phyloP scores from a whole-genome alignment of 768 basidiomycete species.

The Termitomyces sp. region DNA sequence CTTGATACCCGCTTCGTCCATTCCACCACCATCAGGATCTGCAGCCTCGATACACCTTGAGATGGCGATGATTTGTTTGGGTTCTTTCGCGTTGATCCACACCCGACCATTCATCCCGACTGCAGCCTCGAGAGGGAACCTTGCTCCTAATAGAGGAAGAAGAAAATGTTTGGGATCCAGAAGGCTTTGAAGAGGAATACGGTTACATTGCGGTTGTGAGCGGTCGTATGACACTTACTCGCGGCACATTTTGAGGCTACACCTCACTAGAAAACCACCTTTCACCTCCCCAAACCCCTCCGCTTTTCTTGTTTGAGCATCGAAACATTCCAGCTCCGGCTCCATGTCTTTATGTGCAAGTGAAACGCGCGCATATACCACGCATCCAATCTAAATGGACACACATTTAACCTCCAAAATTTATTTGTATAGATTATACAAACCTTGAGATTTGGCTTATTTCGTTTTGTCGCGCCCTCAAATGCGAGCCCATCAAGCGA shows the following conservation, averaged over 20 bases:
- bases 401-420: background rate
- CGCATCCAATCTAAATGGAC: constrained; percentile 66
- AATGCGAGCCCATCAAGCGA: constrained; percentile 88
- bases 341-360: constrained; percentile 98
- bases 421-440: background rate
- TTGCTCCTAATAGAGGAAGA: constrained; percentile 71
- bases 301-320: constrained; percentile 86
- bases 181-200: constrained; percentile 38
- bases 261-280: constrained; percentile 77
- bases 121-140: constrained; percentile 83
- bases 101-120: constrained; percentile 90
- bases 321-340: constrained; percentile 94
- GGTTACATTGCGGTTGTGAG: background rate
- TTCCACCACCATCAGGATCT: constrained; percentile 67
- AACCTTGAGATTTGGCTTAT: constrained; percentile 90
- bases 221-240: constrained; percentile 43
- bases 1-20: constrained; percentile 49
- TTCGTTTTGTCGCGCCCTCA: constrained; percentile 93
- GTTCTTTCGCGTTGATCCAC: constrained; percentile 78
- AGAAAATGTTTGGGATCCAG: constrained; percentile 80
- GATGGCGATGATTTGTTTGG: constrained; percentile 68
- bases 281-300: constrained; percentile 94
- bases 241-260: constrained; percentile 82
- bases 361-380: constrained; percentile 90
- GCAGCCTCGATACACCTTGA: constrained; percentile 76